Evolutionary conservation across 345 rosid species (phyloP), one percentile per base, ranked within the genome.

Genomic region (Camelina sativa): DNA sequence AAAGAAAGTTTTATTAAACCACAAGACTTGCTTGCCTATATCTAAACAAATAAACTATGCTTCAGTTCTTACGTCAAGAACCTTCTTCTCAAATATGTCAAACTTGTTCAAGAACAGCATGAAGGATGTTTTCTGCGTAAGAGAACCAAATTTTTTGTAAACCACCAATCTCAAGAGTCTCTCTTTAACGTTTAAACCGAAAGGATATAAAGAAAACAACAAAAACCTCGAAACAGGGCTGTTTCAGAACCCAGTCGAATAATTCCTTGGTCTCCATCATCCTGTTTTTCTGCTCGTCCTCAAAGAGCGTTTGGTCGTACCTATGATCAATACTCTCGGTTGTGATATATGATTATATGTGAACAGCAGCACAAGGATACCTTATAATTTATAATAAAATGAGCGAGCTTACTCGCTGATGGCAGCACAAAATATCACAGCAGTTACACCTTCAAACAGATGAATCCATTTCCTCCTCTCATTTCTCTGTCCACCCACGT

Each of bases 391-490:
- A 17, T 8, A 68, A 53, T 60, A 44, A 28, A 4, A 28, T 0
- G 43, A 23, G 34, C 12, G 60, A 59, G 69, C 98, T 92, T 92
- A 95, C 99, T 95, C 99, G 89, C 99, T 95, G 37, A 95, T 92
- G 67, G 98, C 98, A 60, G 89, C 98, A 75, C 99, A 95, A 82
- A 95, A 90, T 35, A 95, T 95, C 54, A 95, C 98, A 75, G 99
- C 97, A 1, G 99, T 88, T 66, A 95, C 98, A 50, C 99, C 99
- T 84, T 95, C 99, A 81, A 95, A 95, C 48, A 95, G 87, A 88
- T 95, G 99, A 78, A 95, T 95, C 99, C 99, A 95, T 81, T 95
- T 96, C 80, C 99, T 91, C 73, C 98, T 89, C 86, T 96, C 99
- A 11, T 96, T 96, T 88, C 89, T 89, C 69, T 96, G 99, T 66